phyloP scores from a whole-genome alignment of 331 rosid genomes.

The Quercus tomentella region DNA sequence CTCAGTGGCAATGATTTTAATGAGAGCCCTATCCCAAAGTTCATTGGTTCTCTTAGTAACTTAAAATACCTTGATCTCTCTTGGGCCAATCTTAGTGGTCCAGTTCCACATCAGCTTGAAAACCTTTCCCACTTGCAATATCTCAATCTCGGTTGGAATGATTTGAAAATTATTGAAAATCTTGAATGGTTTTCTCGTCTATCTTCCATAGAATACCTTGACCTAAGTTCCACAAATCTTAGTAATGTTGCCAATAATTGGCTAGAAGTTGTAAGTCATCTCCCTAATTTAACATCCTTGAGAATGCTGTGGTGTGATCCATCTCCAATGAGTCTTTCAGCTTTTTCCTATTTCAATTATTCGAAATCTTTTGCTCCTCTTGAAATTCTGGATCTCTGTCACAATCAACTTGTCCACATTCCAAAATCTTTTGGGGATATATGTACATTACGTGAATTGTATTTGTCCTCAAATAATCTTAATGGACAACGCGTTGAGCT shows the following conservation, averaged over 20 bases:
- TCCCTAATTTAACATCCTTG: neutral
- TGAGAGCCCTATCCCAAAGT: neutral
- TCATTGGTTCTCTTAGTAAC: neutral
- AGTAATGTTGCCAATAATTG: neutral
- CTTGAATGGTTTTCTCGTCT: conserved; percentile 3
- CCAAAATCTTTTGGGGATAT: neutral
- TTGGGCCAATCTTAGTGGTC: neutral
- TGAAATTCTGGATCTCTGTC: no score
- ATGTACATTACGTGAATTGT: no score
- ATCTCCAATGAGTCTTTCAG: neutral
- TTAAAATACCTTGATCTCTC: neutral
- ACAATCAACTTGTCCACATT: neutral
- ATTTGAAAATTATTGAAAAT: neutral
- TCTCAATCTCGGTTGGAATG: neutral
- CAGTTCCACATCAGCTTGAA: neutral
- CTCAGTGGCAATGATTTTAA: neutral
- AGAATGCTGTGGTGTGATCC: fast-evolving
- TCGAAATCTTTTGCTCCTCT: neutral
- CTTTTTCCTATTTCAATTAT: neutral
- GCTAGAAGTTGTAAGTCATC: neutral
- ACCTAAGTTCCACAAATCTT: fast-evolving
- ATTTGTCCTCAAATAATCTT: no score
- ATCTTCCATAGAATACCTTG: neutral
- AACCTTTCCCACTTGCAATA: neutral
- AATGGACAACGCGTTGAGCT: no score